Conservation (phyloP, 2,329 filamentous ascomycete species). For the Penicillium sp. region DNA sequence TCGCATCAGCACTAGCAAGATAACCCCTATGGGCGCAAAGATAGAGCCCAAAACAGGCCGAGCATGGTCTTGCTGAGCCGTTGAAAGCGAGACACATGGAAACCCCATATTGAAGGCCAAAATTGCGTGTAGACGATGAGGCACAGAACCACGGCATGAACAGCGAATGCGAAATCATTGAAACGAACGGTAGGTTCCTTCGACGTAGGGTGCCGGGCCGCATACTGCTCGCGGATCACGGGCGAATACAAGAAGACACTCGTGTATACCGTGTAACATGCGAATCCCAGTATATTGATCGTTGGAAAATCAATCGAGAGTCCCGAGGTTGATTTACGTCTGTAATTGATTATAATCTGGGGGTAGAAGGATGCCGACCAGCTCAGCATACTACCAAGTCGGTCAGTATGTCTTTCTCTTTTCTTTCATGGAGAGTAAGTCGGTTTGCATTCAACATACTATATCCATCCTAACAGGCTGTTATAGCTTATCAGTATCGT, state of each 20-base stretch:
- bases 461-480: conserved; percentile 67
- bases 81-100: conserved; percentile 55
- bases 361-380: conserved; percentile 94
- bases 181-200: conserved; percentile 77
- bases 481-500: conserved; percentile 33
- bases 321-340: conserved; percentile 70
- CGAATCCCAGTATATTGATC: conserved; percentile 60
- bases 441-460: conserved; percentile 41
- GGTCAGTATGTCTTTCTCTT: background rate
- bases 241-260: conserved; percentile 72
- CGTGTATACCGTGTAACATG: conserved; percentile 69
- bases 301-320: conserved; percentile 83
- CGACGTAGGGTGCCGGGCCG: conserved; percentile 65
- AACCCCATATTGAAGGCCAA: conserved; percentile 67
- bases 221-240: conserved; percentile 74
- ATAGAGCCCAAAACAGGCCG: conserved; percentile 64
- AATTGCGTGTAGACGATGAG: conserved; percentile 73
- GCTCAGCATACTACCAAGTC: conserved; percentile 49
- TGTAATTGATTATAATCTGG: conserved; percentile 74
- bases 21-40: conserved; percentile 35
- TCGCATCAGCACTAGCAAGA: conserved; percentile 40
- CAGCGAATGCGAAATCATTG: conserved; percentile 86
- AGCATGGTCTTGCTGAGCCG: conserved; percentile 58
- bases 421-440: background rate
- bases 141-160: conserved; percentile 71